Conservation (phyloP, 2,329 filamentous ascomycete genomes). For the Diplodia scrobiculata region DNA sequence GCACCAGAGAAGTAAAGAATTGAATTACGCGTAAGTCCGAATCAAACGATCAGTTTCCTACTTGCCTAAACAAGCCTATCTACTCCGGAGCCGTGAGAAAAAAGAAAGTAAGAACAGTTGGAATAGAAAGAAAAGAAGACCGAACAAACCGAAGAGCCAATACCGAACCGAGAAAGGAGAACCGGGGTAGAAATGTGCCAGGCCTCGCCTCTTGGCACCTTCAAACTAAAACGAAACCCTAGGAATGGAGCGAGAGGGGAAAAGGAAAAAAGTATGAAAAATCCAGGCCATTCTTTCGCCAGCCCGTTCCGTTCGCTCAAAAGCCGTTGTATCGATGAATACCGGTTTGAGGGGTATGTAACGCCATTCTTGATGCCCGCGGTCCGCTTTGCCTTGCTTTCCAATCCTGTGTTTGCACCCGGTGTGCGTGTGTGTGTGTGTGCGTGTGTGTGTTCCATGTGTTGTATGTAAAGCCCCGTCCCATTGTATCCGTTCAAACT, state of each 20-base stretch:
- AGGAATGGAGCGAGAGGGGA: neutral
- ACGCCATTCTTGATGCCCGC: constrained; percentile 25
- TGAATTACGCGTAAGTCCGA: neutral
- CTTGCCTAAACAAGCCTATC: neutral
- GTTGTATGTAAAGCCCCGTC: constrained; percentile 5
- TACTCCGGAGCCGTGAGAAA: neutral
- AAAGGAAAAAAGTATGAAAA: neutral
- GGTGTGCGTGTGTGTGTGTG: neutral
- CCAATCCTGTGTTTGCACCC: neutral
- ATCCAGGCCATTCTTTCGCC: constrained; percentile 16
- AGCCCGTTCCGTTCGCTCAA: neutral
- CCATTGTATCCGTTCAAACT: constrained; percentile 5
- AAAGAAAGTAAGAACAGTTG: no score
- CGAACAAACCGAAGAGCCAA: neutral
- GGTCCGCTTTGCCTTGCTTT: neutral
- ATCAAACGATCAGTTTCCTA: neutral
- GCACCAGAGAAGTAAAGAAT: neutral
- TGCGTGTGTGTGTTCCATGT: neutral
- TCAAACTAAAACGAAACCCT: neutral
- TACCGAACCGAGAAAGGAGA: neutral
- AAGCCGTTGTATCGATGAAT: neutral
- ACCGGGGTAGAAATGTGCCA: neutral
- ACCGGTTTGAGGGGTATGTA: constrained; percentile 22
- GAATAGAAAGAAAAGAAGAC: neutral
- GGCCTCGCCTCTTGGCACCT: neutral